phyloP scores from a whole-genome alignment of 192 early-diverging fungal species.

The Backusella liffmaniae region DNA sequence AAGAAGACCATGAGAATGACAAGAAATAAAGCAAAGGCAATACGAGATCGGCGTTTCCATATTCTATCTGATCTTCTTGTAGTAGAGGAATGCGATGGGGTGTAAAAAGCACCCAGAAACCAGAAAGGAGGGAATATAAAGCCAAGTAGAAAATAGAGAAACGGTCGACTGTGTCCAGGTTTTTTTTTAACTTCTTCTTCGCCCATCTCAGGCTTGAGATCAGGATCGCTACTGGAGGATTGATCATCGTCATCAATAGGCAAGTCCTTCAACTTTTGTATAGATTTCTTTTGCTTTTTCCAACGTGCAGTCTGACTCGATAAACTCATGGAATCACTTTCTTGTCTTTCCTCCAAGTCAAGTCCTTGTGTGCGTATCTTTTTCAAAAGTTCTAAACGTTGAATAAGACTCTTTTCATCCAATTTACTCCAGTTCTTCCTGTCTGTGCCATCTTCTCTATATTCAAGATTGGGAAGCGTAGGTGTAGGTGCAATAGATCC shows the following conservation, averaged over 20 bases:
- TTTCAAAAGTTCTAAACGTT: conserved; percentile 6
- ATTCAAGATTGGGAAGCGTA: conserved; percentile 9
- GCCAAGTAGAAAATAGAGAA: conserved; percentile 28
- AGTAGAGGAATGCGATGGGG: neutral
- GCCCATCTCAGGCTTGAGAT: neutral
- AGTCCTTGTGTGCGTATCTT: conserved; percentile 7
- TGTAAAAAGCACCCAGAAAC: conserved; percentile 22
- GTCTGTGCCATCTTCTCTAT: neutral
- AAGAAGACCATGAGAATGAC: neutral
- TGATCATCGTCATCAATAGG: neutral
- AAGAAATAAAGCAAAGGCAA: conserved; percentile 12
- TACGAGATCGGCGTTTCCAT: conserved; percentile 18
- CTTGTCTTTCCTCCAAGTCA: neutral
- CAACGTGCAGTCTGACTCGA: conserved; percentile 4
- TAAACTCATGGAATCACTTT: neutral
- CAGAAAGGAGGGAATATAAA: conserved; percentile 30
- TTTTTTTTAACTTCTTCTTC: conserved; percentile 2
- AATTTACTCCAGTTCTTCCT: neutral
- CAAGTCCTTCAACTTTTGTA: neutral
- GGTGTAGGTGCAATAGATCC: neutral
- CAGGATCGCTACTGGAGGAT: neutral
- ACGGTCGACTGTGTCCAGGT: conserved; percentile 2
- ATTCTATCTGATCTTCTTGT: conserved; percentile 19
- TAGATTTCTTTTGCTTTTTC: conserved; percentile 8
- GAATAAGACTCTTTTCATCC: neutral